Evolutionary conservation across 257 asterid species (phyloP).

Genomic region (Solanum habrochaites): DNA sequence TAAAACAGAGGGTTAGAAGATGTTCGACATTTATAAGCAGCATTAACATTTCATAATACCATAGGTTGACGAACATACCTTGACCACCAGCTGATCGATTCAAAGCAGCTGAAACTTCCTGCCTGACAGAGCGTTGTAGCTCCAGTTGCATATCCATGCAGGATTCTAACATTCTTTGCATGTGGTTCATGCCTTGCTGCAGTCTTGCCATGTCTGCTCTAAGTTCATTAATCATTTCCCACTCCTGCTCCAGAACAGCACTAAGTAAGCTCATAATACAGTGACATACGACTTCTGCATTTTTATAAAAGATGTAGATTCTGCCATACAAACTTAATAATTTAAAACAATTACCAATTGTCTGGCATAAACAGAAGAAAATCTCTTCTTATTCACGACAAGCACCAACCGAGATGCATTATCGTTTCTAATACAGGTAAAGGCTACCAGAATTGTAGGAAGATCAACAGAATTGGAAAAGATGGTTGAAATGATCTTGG

Average conservation of each 20-base stretch:
- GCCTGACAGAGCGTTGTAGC: constrained; percentile 89
- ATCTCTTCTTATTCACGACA: neutral
- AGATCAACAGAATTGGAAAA: neutral
- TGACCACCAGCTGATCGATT: constrained; percentile 65
- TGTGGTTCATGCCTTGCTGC: constrained; percentile 91
- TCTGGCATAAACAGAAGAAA: neutral
- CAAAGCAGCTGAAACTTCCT: constrained; percentile 95
- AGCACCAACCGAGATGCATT: neutral
- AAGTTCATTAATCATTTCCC: constrained; percentile 79
- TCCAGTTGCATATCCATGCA: constrained; percentile 99
- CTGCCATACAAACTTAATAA: neutral
- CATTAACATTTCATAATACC: neutral
- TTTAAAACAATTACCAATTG: neutral
- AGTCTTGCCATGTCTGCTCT: constrained; percentile 72
- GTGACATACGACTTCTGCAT: neutral
- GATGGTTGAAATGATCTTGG: neutral
- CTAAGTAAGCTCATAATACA: neutral
- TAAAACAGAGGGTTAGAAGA: neutral
- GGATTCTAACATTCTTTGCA: constrained; percentile 97
- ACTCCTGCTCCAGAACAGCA: constrained; percentile 38
- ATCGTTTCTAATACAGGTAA: neutral
- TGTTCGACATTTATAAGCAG: neutral
- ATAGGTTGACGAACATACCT: constrained; percentile 30
- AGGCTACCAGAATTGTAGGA: neutral
- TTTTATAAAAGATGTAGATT: neutral